Conservation (phyloP, 1,284 basidiomycete genomes). For the Polyporus tsugae region DNA sequence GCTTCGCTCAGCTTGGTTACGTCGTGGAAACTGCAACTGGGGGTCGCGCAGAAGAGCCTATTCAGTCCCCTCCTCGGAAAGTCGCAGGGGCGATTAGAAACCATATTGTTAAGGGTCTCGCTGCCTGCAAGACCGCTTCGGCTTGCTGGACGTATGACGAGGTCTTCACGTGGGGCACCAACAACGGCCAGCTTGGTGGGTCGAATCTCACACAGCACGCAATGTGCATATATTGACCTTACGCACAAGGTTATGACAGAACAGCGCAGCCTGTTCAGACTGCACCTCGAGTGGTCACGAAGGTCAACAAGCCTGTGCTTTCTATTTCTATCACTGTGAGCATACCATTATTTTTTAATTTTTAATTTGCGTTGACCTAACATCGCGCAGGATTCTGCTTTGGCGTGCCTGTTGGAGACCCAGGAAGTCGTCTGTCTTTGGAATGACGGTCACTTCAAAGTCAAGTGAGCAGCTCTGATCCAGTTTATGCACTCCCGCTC, state of each 20-base stretch:
- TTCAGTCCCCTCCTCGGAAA: slow-evolving; percentile 82
- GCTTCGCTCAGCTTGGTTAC: slow-evolving; percentile 92
- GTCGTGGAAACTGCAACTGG: slow-evolving; percentile 66
- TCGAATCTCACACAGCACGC: neutral
- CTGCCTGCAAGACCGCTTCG: slow-evolving; percentile 88
- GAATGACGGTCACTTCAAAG: slow-evolving; percentile 80
- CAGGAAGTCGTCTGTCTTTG: slow-evolving; percentile 87
- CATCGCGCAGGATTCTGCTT: slow-evolving; percentile 74
- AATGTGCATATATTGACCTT: neutral
- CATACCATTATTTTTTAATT: slow-evolving; percentile 27
- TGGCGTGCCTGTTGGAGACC: slow-evolving; percentile 79
- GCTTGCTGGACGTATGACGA: slow-evolving; percentile 89
- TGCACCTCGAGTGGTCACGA: slow-evolving; percentile 85
- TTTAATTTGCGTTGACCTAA: slow-evolving; percentile 15
- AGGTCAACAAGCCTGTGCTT: slow-evolving; percentile 74
- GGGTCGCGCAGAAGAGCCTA: slow-evolving; percentile 45
- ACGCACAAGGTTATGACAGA: slow-evolving; percentile 72
- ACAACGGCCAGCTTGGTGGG: slow-evolving; percentile 90
- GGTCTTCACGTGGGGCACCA: slow-evolving; percentile 97
- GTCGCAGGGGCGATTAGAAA: slow-evolving; percentile 84
- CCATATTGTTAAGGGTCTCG: slow-evolving; percentile 83
- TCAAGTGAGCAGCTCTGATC: slow-evolving; percentile 60
- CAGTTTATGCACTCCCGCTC: slow-evolving; percentile 30
- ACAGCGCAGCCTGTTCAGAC: slow-evolving; percentile 81
- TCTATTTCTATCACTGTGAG: slow-evolving; percentile 77